phyloP scores from a whole-genome alignment of 345 rosid species.

The Rubroshorea leprosula region DNA sequence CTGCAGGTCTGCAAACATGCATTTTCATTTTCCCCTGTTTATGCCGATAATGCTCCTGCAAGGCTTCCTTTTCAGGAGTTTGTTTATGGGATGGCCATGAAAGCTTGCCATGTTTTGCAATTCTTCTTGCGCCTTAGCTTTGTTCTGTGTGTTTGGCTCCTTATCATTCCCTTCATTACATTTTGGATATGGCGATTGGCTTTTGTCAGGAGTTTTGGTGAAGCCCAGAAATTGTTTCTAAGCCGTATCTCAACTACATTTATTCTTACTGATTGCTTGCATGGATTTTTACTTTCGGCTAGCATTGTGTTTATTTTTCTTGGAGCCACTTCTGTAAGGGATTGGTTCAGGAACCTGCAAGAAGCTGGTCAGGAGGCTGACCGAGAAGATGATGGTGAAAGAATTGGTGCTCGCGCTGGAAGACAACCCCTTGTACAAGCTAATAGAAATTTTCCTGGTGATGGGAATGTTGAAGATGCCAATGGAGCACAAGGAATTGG shows the following conservation, averaged over 20 bases:
- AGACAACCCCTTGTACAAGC: slow-evolving; percentile 68
- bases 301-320: slow-evolving; percentile 96
- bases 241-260: slow-evolving; percentile 83
- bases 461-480: slow-evolving; percentile 77
- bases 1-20: slow-evolving; percentile 94
- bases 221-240: slow-evolving; percentile 87
- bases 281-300: slow-evolving; percentile 95
- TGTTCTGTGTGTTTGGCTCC: slow-evolving; percentile 95
- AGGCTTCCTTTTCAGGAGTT: slow-evolving; percentile 99
- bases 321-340: slow-evolving; percentile 93
- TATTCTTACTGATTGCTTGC: slow-evolving; percentile 94
- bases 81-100: slow-evolving; percentile 89
- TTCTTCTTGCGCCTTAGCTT: slow-evolving; percentile 90
- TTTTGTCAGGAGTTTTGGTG: slow-evolving; percentile 85
- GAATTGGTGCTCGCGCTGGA: slow-evolving; percentile 85
- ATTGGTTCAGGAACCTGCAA: slow-evolving; percentile 87
- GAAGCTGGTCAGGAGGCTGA: slow-evolving; percentile 94
- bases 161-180: slow-evolving; percentile 87
- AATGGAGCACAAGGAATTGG: slow-evolving; percentile 72
- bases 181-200: slow-evolving; percentile 98
- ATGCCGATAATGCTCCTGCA: slow-evolving; percentile 92
- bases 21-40: slow-evolving; percentile 93
- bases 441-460: slow-evolving; percentile 76
- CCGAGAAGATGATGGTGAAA: slow-evolving; percentile 88
- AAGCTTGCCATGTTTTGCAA: slow-evolving; percentile 87